Percentiles rank a stretch among this genome's conserved stretches.
Conservation (phyloP, 1,139 yeast genomes). For the Pneumocystis sp. region DNA sequence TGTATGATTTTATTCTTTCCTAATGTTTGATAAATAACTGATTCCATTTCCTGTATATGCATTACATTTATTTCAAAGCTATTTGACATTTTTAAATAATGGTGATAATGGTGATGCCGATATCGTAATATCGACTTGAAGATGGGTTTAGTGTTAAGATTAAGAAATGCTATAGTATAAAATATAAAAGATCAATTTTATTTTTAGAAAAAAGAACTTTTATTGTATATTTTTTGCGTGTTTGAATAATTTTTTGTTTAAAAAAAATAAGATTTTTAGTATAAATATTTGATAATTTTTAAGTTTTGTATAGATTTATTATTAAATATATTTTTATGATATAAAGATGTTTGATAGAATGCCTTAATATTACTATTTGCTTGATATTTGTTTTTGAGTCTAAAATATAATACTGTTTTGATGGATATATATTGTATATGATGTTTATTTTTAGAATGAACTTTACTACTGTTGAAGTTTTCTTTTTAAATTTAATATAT, state of each 20-base stretch:
- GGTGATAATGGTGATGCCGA: too few relatives aligned
- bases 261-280: not conserved
- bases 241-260: not conserved
- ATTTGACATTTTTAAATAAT: not conserved
- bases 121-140: not conserved
- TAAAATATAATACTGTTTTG: not conserved
- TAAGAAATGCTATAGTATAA: not conserved
- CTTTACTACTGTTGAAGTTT: too few relatives aligned
- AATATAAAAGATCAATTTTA: too few relatives aligned
- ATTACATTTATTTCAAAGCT: conserved; percentile 2
- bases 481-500: too few relatives aligned
- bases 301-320: not conserved
- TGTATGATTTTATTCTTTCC: conserved; percentile 72
- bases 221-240: too few relatives aligned
- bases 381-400: not conserved
- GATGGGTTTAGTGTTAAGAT: not conserved
- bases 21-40: conserved; percentile 20
- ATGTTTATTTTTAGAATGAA: too few relatives aligned
- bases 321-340: not conserved
- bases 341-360: not conserved
- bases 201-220: too few relatives aligned
- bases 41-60: not conserved
- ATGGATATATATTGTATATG: too few relatives aligned
- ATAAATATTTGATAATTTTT: not conserved
- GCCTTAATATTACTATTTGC: not conserved